These are phyloP conservation scores for Linaria vulgaris DNA, from an alignment of 257 asterid species.

Conservation along the genomic window DNA sequence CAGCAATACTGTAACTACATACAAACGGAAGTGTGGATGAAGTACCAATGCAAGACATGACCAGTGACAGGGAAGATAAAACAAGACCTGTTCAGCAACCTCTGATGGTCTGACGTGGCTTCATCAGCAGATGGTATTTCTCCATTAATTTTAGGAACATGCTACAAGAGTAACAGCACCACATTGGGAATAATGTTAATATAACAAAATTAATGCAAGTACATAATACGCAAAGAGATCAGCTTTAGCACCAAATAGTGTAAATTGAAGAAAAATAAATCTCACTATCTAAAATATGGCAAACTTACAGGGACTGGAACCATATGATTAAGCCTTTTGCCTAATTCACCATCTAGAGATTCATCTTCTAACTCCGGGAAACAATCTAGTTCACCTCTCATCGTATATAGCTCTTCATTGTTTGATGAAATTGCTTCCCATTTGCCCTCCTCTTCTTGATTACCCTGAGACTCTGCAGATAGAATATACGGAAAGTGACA, in stretches of 20 bases:
- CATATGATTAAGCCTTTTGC: slow-evolving; percentile 76
- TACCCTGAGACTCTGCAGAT: slow-evolving; percentile 33
- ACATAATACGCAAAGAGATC: neutral
- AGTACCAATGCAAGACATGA: neutral
- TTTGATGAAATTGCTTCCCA: slow-evolving; percentile 28
- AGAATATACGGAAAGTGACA: neutral
- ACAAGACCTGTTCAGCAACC: slow-evolving; percentile 72
- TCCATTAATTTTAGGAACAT: slow-evolving; percentile 83
- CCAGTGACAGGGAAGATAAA: neutral
- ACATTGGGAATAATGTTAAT: slow-evolving; percentile 10
- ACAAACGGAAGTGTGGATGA: neutral
- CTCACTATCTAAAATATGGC: neutral
- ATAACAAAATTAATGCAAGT: neutral
- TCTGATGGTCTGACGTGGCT: slow-evolving; percentile 77
- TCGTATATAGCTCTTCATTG: slow-evolving; percentile 30
- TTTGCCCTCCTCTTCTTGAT: slow-evolving; percentile 38
- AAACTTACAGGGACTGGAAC: slow-evolving; percentile 73
- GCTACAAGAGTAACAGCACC: slow-evolving; percentile 47
- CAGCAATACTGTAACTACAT: neutral
- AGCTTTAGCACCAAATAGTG: too few species aligned
- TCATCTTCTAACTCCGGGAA: slow-evolving; percentile 74
- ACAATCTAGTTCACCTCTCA: slow-evolving; percentile 26
- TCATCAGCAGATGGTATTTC: slow-evolving; percentile 85
- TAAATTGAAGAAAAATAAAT: neutral
- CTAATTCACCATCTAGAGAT: slow-evolving; percentile 84